Base-by-base conservation (phyloP, 2,329 filamentous ascomycete genomes). In the Pseudogymnoascus sp. region DNA sequence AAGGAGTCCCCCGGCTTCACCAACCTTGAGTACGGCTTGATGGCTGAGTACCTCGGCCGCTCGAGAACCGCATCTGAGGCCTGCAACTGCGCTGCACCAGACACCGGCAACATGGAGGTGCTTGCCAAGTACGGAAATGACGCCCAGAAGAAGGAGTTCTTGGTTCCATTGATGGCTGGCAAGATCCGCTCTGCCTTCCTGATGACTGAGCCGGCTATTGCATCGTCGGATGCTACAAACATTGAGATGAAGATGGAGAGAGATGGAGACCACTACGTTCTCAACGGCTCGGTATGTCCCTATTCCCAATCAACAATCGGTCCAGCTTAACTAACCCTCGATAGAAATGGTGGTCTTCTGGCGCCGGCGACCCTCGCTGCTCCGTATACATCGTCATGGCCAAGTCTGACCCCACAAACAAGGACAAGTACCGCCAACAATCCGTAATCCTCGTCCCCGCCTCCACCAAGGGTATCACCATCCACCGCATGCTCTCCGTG, bases 341-440 rank as follows among this genome's bases (percentile, higher is more conserved):
- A 17, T 67, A 93, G 85, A 99, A 99, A 91, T 99, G 95, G 95
- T 99, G 95, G 95, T 96, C 91, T 29, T 96, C 91, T 67, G 95
- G 95, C 68, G 92, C 93, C 17, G 95, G 95, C 64, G 95, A 99
- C 78, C 89, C 89, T 64, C 85, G 93, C 70, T 99, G 95, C 82
- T 83, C 89, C 76, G 81, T 99, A 75, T 97, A 97, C 79, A 88
- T 99, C 66, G 92, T 96, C 70, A 96, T 99, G 90, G 95, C 91
- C 77, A 96, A 97, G 82, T 89, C 85, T 11, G 90, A 96, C 73
- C 81, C 89, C 59, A 79, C 80, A 69, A 89, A 96, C 80, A 77
- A 82, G 67, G 87, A 93, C 74, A 79, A 86, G 21, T 96, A 97
- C 83, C 85, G 84, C 72, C 93, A 97, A 74, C 95, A 97, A 77